A percentile compares a stretch with the other conserved stretches of the same genome.
These are phyloP conservation scores for Paralagenidium karlingii DNA, from an alignment of 352 stramenopile genomes.

Conservation along the genomic window DNA sequence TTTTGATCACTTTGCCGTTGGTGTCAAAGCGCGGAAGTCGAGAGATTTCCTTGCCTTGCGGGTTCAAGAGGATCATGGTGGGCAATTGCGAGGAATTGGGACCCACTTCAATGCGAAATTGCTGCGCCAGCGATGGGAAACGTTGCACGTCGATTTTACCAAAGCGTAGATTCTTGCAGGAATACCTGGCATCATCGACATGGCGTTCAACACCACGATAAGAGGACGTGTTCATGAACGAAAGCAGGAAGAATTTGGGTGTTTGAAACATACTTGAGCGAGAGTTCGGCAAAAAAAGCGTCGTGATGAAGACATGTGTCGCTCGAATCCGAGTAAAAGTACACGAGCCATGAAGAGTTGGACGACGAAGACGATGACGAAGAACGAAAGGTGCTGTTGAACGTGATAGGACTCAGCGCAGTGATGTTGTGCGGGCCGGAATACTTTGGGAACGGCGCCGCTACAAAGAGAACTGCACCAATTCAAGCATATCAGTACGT, in stretches of 20 bases:
- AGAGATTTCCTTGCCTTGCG: constrained; percentile 33
- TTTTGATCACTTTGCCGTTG: constrained; percentile 39
- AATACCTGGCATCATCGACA: constrained; percentile 21
- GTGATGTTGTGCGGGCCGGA: constrained; percentile 37
- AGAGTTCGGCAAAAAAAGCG: constrained; percentile 57
- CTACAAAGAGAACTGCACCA: constrained; percentile 40
- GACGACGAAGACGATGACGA: too few relatives aligned
- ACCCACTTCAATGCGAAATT: constrained; percentile 47
- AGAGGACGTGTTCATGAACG: too few relatives aligned
- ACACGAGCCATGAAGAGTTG: constrained; percentile 68
- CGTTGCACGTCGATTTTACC: constrained; percentile 51
- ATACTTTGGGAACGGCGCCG: constrained; percentile 48
- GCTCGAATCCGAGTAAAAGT: constrained; percentile 64
- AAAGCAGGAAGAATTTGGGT: neutral
- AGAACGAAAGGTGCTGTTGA: too few relatives aligned
- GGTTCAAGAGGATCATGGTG: constrained; percentile 64
- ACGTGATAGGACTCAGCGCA: constrained; percentile 20
- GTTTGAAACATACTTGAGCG: constrained; percentile 18
- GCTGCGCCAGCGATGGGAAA: constrained; percentile 40
- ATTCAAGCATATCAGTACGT: neutral
- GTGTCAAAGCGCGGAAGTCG: constrained; percentile 40
- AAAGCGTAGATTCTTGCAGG: constrained; percentile 37
- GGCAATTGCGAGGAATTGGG: constrained; percentile 54
- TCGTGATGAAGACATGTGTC: constrained; percentile 62
- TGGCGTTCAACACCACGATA: too few relatives aligned